Evolutionary conservation across 116 monocot genomes (phyloP).

Genomic region (Phalaenopsis hybrid): DNA sequence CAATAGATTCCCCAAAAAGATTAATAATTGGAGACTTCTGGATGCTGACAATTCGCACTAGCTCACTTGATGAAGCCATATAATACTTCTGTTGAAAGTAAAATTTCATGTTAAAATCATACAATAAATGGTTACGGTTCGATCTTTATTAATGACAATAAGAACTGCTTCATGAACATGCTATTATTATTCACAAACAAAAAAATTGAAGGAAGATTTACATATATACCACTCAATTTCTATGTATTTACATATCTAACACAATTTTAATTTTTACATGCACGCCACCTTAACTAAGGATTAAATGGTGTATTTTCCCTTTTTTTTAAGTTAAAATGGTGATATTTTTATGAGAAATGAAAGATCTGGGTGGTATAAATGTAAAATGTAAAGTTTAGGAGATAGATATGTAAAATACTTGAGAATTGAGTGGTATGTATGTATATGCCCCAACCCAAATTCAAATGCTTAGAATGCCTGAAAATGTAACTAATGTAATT

Average conservation of each 20-base stretch:
- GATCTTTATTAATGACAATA: neutral
- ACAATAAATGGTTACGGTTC: neutral
- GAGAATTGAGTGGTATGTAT: too few relatives aligned
- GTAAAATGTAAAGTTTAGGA: too few relatives aligned
- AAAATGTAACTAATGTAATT: neutral
- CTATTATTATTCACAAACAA: neutral
- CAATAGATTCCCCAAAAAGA: slow-evolving; percentile 97
- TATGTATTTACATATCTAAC: too few relatives aligned
- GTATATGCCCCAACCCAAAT: neutral
- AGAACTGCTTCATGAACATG: neutral
- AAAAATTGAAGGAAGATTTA: too few relatives aligned
- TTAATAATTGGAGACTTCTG: slow-evolving; percentile 93
- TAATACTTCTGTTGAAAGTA: slow-evolving; percentile 79
- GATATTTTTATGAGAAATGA: too few relatives aligned
- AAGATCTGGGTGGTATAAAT: too few relatives aligned
- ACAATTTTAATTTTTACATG: too few relatives aligned
- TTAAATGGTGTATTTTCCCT: too few relatives aligned
- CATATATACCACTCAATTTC: too few relatives aligned
- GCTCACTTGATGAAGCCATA: slow-evolving; percentile 96
- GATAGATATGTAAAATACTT: too few relatives aligned
- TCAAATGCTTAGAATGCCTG: neutral
- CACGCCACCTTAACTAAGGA: too few relatives aligned
- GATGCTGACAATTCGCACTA: slow-evolving; percentile 88
- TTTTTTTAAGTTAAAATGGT: too few relatives aligned
- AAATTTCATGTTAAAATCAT: slow-evolving; percentile 2